Evolutionary conservation across 148 eudicot genomes (phyloP).

Genomic region (Linanthus parryae): DNA sequence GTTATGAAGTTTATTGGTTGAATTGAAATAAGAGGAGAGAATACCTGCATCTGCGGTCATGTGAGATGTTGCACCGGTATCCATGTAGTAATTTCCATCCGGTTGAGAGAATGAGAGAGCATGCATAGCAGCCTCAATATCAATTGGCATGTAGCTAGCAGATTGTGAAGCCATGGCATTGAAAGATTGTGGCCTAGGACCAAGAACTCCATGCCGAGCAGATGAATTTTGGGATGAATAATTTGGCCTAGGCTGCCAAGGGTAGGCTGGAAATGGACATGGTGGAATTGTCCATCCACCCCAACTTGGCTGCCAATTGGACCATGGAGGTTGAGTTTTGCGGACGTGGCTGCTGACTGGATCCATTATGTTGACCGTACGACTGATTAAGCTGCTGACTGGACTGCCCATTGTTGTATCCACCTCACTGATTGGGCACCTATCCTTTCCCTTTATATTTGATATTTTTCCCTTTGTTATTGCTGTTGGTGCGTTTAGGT

Average conservation of each 20-base stretch:
- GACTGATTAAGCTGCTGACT: too few relatives aligned
- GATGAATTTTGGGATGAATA: neutral
- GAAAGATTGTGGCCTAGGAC: neutral
- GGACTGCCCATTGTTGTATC: too few relatives aligned
- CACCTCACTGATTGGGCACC: too few relatives aligned
- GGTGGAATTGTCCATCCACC: neutral
- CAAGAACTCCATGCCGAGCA: neutral
- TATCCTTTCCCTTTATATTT: too few relatives aligned
- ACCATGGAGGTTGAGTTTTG: neutral
- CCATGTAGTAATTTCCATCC: constrained; percentile 18
- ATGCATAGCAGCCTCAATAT: constrained; percentile 4
- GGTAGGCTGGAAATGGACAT: neutral
- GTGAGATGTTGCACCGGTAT: constrained; percentile 14
- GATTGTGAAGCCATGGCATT: neutral
- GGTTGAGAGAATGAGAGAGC: constrained; percentile 10
- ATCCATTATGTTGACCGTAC: too few relatives aligned
- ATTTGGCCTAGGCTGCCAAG: neutral
- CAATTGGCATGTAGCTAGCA: constrained; percentile 1
- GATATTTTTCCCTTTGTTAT: neutral
- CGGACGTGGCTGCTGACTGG: neutral
- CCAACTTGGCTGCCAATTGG: neutral
- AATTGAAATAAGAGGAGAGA: constrained; percentile 16
- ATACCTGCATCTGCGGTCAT: constrained; percentile 11
- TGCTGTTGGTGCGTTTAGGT: neutral
- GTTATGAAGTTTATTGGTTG: constrained; percentile 1